Base-by-base conservation (phyloP, 495 filamentous ascomycete species). In the Penicillium longicatenatum region DNA sequence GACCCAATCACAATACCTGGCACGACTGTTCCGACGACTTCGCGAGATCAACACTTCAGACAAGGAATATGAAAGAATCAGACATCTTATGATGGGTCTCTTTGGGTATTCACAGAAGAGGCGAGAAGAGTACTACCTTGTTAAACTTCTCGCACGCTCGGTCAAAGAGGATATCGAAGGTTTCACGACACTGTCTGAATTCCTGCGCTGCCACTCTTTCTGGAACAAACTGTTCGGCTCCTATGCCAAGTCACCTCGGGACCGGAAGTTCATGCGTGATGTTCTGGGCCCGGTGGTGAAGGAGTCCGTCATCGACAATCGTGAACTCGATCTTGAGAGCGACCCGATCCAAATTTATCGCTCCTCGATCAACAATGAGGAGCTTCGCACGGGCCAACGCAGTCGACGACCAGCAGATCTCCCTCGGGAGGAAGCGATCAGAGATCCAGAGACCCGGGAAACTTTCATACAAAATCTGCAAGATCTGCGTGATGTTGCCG, bases 331-430 rank as follows among this genome's bases (percentile, higher is more conserved):
- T 63, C 80, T 99, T 16, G 94, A 99, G 72, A 97, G 93, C 65
- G 94, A 99, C 68, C 94, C 94, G 0, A 89, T 98, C 79, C 93
- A 97, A 63, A 99, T 99, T 50, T 97, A 99, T 74, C 84, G 91
- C 22, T 93, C 92, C 12, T 84, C 88, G 11, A 92, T 98, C 73
- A 97, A 96, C 70, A 94, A 98, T 63, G 94, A 99, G 71, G 93
- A 99, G 70, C 84, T 99, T 35, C 87, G 89, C 6, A 98, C 94
- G 0, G 94, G 94, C 22, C 87, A 85, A 62, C 83, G 89, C 35
- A 96, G 92, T 70, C 82, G 79, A 35, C 83, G 93, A 49, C 86
- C 82, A 22, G 85, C 90, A 8, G 89, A 95, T 60, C 85, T 99
- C 46, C 85, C 91, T 4, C 84, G 92, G 41, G 94, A 99, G 70